phyloP scores from a whole-genome alignment of 179 eudicot species.

The Silene coronaria region DNA sequence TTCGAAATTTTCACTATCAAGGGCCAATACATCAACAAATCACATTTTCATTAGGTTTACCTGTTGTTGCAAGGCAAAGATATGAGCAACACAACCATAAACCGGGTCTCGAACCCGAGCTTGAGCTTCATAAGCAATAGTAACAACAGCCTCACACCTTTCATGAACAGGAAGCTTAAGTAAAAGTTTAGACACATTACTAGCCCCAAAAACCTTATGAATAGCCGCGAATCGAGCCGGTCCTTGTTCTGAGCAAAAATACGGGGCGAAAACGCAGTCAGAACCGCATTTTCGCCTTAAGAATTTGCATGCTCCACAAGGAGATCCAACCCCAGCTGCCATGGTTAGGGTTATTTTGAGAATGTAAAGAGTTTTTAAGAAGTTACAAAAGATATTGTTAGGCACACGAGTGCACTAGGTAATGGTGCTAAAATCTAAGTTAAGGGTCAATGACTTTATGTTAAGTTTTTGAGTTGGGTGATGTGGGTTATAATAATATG shows the following conservation, averaged over 20 bases:
- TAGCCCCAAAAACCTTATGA: slow-evolving; percentile 96
- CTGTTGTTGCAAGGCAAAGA: slow-evolving; percentile 97
- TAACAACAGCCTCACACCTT: slow-evolving; percentile 83
- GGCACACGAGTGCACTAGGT: slow-evolving; percentile 80
- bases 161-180: slow-evolving; percentile 60
- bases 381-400: slow-evolving; percentile 3
- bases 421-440: slow-evolving; percentile 40
- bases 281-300: slow-evolving; percentile 73
- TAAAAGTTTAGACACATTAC: slow-evolving; percentile 75
- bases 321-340: slow-evolving; percentile 67
- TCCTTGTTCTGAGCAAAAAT: slow-evolving; percentile 82
- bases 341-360: slow-evolving; percentile 12
- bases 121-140: slow-evolving; percentile 95
- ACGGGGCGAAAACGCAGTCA: slow-evolving; percentile 81
- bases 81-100: slow-evolving; percentile 86
- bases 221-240: slow-evolving; percentile 81
- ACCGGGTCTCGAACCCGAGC: slow-evolving; percentile 85
- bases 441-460: slow-evolving; percentile 5
- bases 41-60: slow-evolving; percentile 25
- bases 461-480: slow-evolving; percentile 20
- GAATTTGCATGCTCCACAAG: slow-evolving; percentile 97
- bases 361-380: not conserved
- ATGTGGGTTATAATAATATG: slow-evolving; percentile 23
- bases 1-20: not conserved
- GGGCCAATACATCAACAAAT: no score